Evolutionary conservation across 1,284 basidiomycete genomes (phyloP), one percentile per base, ranked within the genome.

Genomic region (Tilletiaria anomala): DNA sequence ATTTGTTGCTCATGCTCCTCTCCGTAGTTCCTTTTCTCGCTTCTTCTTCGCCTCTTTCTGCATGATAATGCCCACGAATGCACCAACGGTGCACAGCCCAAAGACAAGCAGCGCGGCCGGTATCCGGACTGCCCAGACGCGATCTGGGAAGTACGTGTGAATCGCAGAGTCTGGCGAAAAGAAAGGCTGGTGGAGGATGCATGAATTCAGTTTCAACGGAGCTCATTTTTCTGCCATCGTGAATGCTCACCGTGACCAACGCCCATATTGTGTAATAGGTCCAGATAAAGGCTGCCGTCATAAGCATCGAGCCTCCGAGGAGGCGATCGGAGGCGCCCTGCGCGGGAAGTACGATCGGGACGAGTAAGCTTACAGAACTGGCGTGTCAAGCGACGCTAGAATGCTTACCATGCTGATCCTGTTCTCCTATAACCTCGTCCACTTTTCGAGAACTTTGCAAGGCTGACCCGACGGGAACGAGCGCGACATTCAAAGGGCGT

Each of bases 261-360:
- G 86, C 80, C 87, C 88, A 93, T 32, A 75, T 74, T 3, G 86
- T 88, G 69, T 93, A 94, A 68, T 93, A 93, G 16, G 75, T 70
- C 70, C 91, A 91, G 34, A 84, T 77, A 43, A 78, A 69, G 3
- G 76, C 75, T 21, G 85, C 82, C 49, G 76, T 73, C 52, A 82
- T 70, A 61, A 93, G 77, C 81, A 89, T 83, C 20, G 71, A 59
- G 37, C 79, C 77, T 43, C 87, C 87, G 16, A 87, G 71, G 35
- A 75, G 70, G 70, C 82, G 87, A 69, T 91, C 87, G 48, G 78
- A 83, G 45, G 76, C 66, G 22, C 77, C 79, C 87, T 89, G 56
- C n/a, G n/a, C n/a, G n/a, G n/a, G n/a, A n/a, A n/a, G n/a, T n/a
- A n/a, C n/a, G 6, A 21, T 42, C n/a, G n/a, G n/a, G n/a, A n/a